These are phyloP conservation scores for Rhynchosporium graminicola DNA, from an alignment of 2,329 filamentous ascomycete genomes.

Conservation along the genomic window DNA sequence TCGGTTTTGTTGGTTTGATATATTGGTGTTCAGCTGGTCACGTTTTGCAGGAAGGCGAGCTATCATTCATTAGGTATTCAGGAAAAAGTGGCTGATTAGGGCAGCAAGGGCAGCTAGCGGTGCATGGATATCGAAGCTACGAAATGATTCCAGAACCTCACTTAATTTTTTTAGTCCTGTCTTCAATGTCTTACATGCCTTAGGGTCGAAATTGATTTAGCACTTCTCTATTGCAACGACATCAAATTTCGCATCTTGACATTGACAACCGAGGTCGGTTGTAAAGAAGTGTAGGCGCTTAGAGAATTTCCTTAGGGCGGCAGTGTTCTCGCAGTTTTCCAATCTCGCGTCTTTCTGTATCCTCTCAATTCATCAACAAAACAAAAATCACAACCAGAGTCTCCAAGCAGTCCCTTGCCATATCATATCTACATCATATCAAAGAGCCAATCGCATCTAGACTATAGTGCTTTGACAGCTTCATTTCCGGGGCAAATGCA, in stretches of 20 bases:
- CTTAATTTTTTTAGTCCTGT: too few relatives aligned
- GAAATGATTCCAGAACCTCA: too few relatives aligned
- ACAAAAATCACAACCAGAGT: neutral
- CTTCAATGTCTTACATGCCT: too few relatives aligned
- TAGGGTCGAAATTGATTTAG: too few relatives aligned
- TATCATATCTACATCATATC: neutral
- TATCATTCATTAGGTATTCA: too few relatives aligned
- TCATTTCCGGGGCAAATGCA: neutral
- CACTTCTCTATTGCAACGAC: neutral
- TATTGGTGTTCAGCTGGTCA: conserved; percentile 1
- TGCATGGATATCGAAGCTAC: too few relatives aligned
- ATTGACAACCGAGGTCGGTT: too few relatives aligned
- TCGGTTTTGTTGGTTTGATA: neutral
- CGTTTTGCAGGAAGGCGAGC: neutral
- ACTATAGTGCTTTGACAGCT: neutral
- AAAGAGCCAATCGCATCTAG: neutral
- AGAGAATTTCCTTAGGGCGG: too few relatives aligned
- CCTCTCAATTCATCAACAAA: neutral
- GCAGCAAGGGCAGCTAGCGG: neutral
- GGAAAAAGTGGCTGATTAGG: neutral
- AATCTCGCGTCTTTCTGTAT: too few relatives aligned
- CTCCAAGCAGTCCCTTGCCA: neutral
- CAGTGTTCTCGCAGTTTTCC: too few relatives aligned
- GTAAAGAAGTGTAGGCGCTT: too few relatives aligned
- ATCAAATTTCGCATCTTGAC: neutral